phyloP scores from a whole-genome alignment of 345 rosid genomes.

The Brassica juncea region DNA sequence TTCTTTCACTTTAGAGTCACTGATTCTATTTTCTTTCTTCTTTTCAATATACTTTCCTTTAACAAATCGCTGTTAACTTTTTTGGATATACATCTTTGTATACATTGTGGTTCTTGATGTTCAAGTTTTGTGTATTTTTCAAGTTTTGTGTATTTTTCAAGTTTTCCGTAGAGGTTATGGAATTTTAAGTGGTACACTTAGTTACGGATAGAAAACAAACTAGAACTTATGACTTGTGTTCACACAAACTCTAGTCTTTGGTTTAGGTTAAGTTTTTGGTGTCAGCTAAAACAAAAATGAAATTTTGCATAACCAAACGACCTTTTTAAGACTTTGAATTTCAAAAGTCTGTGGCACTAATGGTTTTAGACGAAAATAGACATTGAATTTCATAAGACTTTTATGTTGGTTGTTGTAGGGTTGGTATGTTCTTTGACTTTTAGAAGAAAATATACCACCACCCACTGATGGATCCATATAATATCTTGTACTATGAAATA shows the following conservation, averaged over 20 bases:
- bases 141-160: neutral
- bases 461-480: slow-evolving; percentile 24
- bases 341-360: slow-evolving; percentile 36
- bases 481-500: neutral
- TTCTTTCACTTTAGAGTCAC: slow-evolving; percentile 35
- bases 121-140: neutral
- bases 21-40: slow-evolving; percentile 32
- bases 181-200: neutral
- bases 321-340: neutral
- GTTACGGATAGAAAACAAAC: neutral
- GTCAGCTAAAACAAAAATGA: slow-evolving; percentile 31
- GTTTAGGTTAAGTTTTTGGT: slow-evolving; percentile 36
- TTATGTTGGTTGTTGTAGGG: slow-evolving; percentile 38
- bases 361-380: neutral
- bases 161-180: neutral
- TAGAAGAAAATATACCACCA: neutral
- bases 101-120: slow-evolving; percentile 8
- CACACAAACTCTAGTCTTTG: slow-evolving; percentile 35
- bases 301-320: slow-evolving; percentile 14
- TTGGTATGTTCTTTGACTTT: slow-evolving; percentile 22
- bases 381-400: too few species aligned
- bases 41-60: slow-evolving; percentile 38
- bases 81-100: neutral
- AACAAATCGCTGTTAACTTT: slow-evolving; percentile 21
- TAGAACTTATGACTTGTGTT: slow-evolving; percentile 32